Base-by-base conservation (phyloP, 164 flowering plant genomes). In the Echeveria elegans region DNA sequence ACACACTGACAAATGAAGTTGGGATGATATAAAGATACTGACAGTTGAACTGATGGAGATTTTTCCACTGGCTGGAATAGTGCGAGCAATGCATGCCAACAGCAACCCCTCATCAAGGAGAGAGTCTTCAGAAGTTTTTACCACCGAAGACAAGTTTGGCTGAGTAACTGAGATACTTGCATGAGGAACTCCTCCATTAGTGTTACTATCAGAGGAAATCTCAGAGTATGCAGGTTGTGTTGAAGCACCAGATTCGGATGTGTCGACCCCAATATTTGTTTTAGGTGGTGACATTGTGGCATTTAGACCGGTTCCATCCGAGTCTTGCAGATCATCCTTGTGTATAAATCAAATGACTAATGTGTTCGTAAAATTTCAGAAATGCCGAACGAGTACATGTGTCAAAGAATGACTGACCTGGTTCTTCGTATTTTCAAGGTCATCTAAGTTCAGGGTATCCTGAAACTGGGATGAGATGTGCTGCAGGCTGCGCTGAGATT, bases 41-140 rank as follows among this genome's bases (percentile, higher is more conserved):
- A 90, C 97, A 72, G 98, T 92, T 72, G 98, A 86, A 73, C 86
- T 85, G 24, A 92, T 93, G 60, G 86, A 78, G 65, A 88, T 84
- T 75, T 77, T 82, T 52, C 97, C 97, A 73, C 86, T 83, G 72
- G 92, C 81, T 31, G 98, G 98, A 72, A 90, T 88, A n/a, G 97
- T 90, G 69, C 98, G 98, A 69, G 84, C 97, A 45, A 90, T 80
- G 77, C 96, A 92, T 64, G 92, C 82, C 75, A 92, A 78, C 73
- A 92, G 70, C 34, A 90, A 72, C 70, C 89, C 78, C 81, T 92
- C 97, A 77, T 88, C 96, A 28, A 88, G 83, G 36, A 88, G 88
- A 68, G 76, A 32, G 66, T 45, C 62, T 62, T 85, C 88, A 32
- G 74, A 63, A 53, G 69, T 32, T 70, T 80, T 90, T 68, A 73